A percentile compares a stretch with the other conserved stretches of the same genome.
These are phyloP conservation scores for Amphirosellinia nigrospora DNA, from an alignment of 495 filamentous ascomycete species.

Conservation along the genomic window DNA sequence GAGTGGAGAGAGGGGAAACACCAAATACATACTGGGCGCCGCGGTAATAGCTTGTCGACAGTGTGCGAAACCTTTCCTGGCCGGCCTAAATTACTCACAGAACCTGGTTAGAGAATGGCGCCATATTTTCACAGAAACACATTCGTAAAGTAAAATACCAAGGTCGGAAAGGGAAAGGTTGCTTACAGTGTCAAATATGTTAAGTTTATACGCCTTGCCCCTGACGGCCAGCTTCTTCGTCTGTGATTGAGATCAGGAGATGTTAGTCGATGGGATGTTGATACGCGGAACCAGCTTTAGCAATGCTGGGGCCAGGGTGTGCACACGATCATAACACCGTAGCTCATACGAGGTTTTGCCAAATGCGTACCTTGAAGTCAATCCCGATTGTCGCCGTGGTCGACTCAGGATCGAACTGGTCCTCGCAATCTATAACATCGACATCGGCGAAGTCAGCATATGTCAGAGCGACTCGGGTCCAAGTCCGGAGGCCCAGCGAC, in stretches of 20 bases:
- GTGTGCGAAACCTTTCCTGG: slow-evolving; percentile 65
- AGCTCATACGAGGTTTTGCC: neutral
- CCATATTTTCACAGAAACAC: too few relatives aligned
- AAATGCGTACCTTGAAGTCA: slow-evolving; percentile 59
- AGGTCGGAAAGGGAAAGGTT: neutral
- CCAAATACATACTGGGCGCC: slow-evolving; percentile 50
- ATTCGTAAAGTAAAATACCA: too few relatives aligned
- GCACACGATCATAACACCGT: neutral
- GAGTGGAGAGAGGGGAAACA: neutral
- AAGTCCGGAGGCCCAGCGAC: neutral
- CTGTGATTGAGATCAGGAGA: slow-evolving; percentile 28
- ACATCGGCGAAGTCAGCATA: neutral
- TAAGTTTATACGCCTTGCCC: slow-evolving; percentile 60
- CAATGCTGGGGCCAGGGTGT: neutral
- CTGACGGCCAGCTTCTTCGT: slow-evolving; percentile 56
- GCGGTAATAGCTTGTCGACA: slow-evolving; percentile 67
- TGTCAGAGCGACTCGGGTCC: neutral
- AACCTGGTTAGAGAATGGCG: neutral
- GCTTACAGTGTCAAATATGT: slow-evolving; percentile 64
- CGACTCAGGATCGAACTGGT: slow-evolving; percentile 64
- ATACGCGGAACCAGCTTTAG: neutral
- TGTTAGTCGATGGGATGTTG: neutral
- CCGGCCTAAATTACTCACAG: slow-evolving; percentile 43
- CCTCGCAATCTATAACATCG: slow-evolving; percentile 55
- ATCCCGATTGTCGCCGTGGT: slow-evolving; percentile 66